Conservation (phyloP, 2,329 filamentous ascomycete genomes). For the Fusarium zealandicum region DNA sequence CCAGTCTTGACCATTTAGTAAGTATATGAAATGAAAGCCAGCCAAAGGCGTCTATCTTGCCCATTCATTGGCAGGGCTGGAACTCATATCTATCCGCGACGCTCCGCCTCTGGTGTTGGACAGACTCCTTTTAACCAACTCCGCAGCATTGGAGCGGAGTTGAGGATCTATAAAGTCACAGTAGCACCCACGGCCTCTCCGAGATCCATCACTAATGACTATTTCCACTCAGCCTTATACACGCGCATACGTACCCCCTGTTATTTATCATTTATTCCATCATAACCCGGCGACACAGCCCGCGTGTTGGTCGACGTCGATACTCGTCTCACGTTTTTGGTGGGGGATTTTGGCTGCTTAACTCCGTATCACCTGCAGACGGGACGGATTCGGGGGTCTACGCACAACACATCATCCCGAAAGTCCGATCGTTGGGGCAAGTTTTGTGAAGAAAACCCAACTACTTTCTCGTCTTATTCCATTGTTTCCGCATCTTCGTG, state of each 20-base stretch:
- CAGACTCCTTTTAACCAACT: constrained; percentile 4
- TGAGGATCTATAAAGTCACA: constrained; percentile 13
- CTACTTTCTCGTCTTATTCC: constrained; percentile 17
- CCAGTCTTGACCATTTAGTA: no score
- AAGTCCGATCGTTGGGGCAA: constrained; percentile 31
- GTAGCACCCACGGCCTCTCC: background rate
- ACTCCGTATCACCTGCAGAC: constrained; percentile 20
- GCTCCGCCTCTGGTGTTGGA: background rate
- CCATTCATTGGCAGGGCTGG: constrained; percentile 3
- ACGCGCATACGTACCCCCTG: constrained; percentile 3
- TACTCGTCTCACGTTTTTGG: constrained; percentile 9
- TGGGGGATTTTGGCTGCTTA: constrained; percentile 26
- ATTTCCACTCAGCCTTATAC: constrained; percentile 16
- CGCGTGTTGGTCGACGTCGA: constrained; percentile 30
- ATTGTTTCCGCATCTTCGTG: background rate
- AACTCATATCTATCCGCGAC: constrained; percentile 22
- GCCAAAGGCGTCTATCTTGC: no score
- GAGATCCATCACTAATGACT: background rate
- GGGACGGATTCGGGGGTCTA: constrained; percentile 12
- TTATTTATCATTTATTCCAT: constrained; percentile 1
- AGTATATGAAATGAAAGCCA: no score
- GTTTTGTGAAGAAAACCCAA: constrained; percentile 34
- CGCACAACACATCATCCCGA: constrained; percentile 22
- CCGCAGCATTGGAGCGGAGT: constrained; percentile 11
- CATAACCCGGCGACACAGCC: background rate